Percentiles rank a stretch among this genome's conserved stretches.
These are phyloP conservation scores for Didymella keratinophila DNA, from an alignment of 2,329 filamentous ascomycete genomes.

Conservation along the genomic window DNA sequence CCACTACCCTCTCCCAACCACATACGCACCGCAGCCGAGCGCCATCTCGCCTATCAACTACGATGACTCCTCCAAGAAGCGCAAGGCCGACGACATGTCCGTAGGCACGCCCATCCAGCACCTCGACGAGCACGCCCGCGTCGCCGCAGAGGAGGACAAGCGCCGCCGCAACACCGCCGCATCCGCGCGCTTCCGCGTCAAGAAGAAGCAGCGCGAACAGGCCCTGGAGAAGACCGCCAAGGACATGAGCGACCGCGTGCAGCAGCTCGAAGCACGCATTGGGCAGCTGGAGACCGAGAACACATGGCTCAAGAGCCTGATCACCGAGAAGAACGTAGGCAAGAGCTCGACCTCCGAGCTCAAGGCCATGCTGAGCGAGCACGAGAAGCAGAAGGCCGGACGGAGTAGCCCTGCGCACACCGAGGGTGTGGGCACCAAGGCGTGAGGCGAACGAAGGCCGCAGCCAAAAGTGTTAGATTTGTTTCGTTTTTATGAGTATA, in stretches of 20 bases:
- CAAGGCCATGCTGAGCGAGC: slow-evolving; percentile 45
- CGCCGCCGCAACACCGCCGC: slow-evolving; percentile 62
- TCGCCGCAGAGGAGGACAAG: slow-evolving; percentile 62
- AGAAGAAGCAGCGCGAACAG: slow-evolving; percentile 64
- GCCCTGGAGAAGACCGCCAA: slow-evolving; percentile 60
- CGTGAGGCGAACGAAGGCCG: slow-evolving; percentile 39
- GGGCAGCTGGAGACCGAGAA: slow-evolving; percentile 63
- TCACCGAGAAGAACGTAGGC: slow-evolving; percentile 58
- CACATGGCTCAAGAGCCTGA: slow-evolving; percentile 60
- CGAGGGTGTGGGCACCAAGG: slow-evolving; percentile 49
- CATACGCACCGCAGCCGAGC: slow-evolving; percentile 39
- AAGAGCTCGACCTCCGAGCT: slow-evolving; percentile 44
- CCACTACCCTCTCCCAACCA: slow-evolving; percentile 37
- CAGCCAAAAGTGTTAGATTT: slow-evolving; percentile 36
- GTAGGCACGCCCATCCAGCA: slow-evolving; percentile 40
- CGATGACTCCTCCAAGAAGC: slow-evolving; percentile 53
- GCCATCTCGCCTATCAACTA: slow-evolving; percentile 42
- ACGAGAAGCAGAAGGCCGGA: slow-evolving; percentile 42
- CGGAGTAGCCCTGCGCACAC: slow-evolving; percentile 49
- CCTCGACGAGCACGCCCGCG: slow-evolving; percentile 56
- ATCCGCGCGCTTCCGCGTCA: slow-evolving; percentile 62
- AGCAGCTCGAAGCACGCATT: slow-evolving; percentile 62
- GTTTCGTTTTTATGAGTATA: not conserved
- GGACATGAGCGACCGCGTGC: slow-evolving; percentile 60
- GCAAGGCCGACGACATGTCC: slow-evolving; percentile 53